Conservation (phyloP, 2,329 filamentous ascomycete species). For the Epichloe bromicola region DNA sequence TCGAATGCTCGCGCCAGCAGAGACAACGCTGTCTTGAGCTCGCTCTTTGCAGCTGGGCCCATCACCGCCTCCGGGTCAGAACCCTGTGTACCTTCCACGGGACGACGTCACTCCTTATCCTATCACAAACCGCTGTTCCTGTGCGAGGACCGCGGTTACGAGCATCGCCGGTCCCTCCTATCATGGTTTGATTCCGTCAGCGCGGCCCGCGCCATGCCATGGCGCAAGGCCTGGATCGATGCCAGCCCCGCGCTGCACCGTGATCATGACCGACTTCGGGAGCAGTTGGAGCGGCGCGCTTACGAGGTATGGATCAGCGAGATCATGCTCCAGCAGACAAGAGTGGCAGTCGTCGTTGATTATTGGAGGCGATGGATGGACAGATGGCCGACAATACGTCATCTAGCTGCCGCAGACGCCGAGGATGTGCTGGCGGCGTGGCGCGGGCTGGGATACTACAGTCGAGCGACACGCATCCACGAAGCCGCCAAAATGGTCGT, state of each 20-base stretch:
- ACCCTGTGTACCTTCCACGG: slow-evolving; percentile 7
- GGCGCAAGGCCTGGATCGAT: slow-evolving; percentile 45
- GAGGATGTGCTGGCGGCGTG: slow-evolving; percentile 47
- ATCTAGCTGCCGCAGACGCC: slow-evolving; percentile 37
- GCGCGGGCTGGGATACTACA: slow-evolving; percentile 52
- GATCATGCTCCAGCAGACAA: slow-evolving; percentile 55
- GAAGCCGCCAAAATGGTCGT: slow-evolving; percentile 41
- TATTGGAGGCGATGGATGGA: slow-evolving; percentile 52
- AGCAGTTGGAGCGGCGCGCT: slow-evolving; percentile 37
- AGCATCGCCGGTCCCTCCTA: slow-evolving; percentile 27
- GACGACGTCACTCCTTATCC: slow-evolving; percentile 9
- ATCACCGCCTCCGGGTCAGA: neutral
- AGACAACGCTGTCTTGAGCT: neutral
- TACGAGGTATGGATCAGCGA: slow-evolving; percentile 57
- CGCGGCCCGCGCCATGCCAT: slow-evolving; percentile 39
- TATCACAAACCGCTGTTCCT: slow-evolving; percentile 41
- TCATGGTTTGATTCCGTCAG: slow-evolving; percentile 38
- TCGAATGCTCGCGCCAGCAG: neutral
- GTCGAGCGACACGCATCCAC: slow-evolving; percentile 47
- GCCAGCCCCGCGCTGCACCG: slow-evolving; percentile 15
- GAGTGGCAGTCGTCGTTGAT: slow-evolving; percentile 46
- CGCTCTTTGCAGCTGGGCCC: slow-evolving; percentile 6
- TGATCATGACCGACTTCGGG: slow-evolving; percentile 22
- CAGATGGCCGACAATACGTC: slow-evolving; percentile 45
- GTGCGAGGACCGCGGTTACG: slow-evolving; percentile 18